These are phyloP conservation scores for Phytophthora cactorum DNA, from an alignment of 352 stramenopile species.

Conservation along the genomic window DNA sequence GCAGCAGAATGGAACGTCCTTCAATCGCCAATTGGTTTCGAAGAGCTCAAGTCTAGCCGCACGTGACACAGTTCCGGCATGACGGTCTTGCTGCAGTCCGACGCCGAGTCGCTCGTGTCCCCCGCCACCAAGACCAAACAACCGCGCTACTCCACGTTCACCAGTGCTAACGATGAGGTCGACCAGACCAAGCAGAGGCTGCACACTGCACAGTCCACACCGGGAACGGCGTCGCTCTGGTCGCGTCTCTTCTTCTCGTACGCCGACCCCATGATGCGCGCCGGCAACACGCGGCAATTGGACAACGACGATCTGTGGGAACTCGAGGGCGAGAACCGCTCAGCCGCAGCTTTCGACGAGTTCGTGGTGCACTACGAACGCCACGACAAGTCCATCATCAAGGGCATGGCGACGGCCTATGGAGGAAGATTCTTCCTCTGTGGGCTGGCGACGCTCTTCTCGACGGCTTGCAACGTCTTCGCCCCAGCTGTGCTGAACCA, in stretches of 20 bases:
- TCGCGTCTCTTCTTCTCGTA: conserved; percentile 52
- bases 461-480: conserved; percentile 41
- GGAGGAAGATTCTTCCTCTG: conserved; percentile 34
- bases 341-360: conserved; percentile 24
- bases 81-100: conserved; percentile 2
- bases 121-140: conserved; percentile 12
- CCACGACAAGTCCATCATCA: conserved; percentile 21
- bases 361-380: conserved; percentile 26
- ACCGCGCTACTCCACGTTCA: conserved; percentile 26
- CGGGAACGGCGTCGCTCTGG: conserved; percentile 14
- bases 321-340: conserved; percentile 38
- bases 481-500: conserved; percentile 18
- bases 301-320: conserved; percentile 53
- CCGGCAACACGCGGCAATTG: conserved; percentile 56
- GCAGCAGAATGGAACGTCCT: too few species aligned
- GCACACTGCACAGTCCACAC: neutral
- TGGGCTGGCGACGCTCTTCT: conserved; percentile 38
- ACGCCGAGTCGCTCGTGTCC: conserved; percentile 10
- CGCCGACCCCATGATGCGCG: conserved; percentile 43
- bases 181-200: neutral
- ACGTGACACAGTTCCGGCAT: too few species aligned
- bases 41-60: too few species aligned
- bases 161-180: neutral
- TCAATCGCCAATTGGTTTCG: too few species aligned
- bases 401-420: conserved; percentile 36